These are phyloP conservation scores for Leccinum incarnatum DNA, from an alignment of 768 basidiomycete genomes.

Conservation along the genomic window DNA sequence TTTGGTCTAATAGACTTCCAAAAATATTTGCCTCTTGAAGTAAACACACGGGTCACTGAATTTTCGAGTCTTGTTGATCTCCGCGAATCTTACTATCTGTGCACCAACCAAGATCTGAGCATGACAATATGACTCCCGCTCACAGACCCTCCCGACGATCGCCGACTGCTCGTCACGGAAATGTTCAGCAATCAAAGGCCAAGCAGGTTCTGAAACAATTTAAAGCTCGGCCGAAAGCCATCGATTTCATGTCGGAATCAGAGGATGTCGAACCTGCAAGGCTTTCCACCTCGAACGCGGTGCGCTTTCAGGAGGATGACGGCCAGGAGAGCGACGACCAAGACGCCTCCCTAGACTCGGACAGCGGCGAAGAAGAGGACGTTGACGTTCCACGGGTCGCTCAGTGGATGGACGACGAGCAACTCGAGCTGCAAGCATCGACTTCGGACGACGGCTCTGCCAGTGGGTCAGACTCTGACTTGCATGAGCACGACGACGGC, in stretches of 20 bases:
- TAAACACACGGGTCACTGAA: background rate
- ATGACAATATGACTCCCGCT: slow-evolving; percentile 8
- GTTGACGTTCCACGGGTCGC: slow-evolving; percentile 54
- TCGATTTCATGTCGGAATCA: slow-evolving; percentile 16
- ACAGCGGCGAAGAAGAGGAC: background rate
- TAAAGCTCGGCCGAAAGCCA: slow-evolving; percentile 14
- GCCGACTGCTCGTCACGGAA: background rate
- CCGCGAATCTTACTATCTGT: background rate
- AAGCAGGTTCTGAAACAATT: background rate
- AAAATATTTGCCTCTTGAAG: background rate
- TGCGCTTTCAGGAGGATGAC: slow-evolving; percentile 11
- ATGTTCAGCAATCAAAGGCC: slow-evolving; percentile 4
- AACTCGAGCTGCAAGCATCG: slow-evolving; percentile 27
- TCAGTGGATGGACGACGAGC: slow-evolving; percentile 57
- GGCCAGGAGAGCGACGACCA: slow-evolving; percentile 32
- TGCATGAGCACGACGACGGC: slow-evolving; percentile 12
- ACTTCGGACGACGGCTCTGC: slow-evolving; percentile 1
- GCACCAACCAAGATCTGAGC: background rate
- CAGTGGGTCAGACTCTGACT: slow-evolving; percentile 15
- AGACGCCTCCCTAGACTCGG: slow-evolving; percentile 28
- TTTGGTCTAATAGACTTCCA: too few relatives aligned
- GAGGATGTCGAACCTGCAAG: background rate
- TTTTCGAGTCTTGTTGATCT: background rate
- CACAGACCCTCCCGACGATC: background rate
- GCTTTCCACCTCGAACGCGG: background rate